phyloP scores from a whole-genome alignment of 306 rosid genomes.

The Quercus mongolica region DNA sequence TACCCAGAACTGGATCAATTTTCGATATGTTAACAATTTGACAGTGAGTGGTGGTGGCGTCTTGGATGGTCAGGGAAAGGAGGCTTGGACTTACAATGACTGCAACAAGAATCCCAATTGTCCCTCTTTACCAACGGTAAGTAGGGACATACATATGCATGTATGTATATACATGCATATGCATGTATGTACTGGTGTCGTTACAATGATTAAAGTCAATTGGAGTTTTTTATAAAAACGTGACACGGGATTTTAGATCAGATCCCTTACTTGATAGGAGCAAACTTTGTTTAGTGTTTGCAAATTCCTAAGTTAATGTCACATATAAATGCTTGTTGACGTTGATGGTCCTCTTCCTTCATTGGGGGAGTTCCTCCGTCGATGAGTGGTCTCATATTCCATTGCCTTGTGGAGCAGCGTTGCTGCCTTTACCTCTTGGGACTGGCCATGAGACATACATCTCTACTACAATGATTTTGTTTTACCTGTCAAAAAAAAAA shows the following conservation, averaged over 20 bases:
- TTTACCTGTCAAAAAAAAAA: no score
- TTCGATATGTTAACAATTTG: conserved; percentile 37
- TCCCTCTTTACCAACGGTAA: conserved; percentile 33
- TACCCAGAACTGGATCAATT: conserved; percentile 43
- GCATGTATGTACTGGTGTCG: no score
- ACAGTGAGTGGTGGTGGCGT: conserved; percentile 49
- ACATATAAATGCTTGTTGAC: conserved; percentile 6
- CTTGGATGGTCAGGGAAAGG: conserved; percentile 61
- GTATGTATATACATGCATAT: no score
- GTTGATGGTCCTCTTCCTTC: conserved; percentile 36
- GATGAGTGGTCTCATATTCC: conserved; percentile 48
- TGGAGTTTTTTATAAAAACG: neutral
- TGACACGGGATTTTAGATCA: conserved; percentile 47
- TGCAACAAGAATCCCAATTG: conserved; percentile 34
- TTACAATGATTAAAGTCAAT: no score
- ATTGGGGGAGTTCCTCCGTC: conserved; percentile 35
- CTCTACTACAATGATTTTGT: no score
- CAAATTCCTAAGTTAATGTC: conserved; percentile 58
- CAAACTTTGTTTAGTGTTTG: conserved; percentile 41
- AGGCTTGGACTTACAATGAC: conserved; percentile 43
- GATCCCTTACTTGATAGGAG: conserved; percentile 37
- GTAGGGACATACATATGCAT: neutral
- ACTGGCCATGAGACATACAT: no score
- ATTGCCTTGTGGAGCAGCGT: no score
- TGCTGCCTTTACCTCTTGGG: no score